Evolutionary conservation across 345 rosid species (phyloP).

Genomic region (Lenwebbia sp.): DNA sequence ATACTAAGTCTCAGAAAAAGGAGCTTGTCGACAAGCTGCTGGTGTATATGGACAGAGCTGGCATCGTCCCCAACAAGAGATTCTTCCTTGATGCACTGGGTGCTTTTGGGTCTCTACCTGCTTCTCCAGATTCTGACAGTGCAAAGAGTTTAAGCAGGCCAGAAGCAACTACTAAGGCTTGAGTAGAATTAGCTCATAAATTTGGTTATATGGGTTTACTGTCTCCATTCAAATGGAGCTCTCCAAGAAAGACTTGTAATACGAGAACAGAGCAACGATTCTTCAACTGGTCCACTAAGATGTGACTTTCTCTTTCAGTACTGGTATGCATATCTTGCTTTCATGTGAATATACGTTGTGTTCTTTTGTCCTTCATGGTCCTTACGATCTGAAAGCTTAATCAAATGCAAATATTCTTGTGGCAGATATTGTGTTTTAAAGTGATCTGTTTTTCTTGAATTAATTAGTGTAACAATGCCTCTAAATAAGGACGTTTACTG

Average conservation of each 20-base stretch:
- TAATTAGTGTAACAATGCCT: neutral
- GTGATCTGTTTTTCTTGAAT: neutral
- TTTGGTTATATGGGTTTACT: neutral
- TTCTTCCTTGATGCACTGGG: constrained; percentile 84
- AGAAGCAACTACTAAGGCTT: constrained; percentile 7
- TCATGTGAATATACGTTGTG: neutral
- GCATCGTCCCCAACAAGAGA: constrained; percentile 70
- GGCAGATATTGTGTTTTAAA: neutral
- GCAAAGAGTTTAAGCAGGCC: constrained; percentile 8
- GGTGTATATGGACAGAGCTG: constrained; percentile 65
- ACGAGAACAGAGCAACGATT: neutral
- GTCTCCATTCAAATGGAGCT: neutral
- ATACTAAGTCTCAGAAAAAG: constrained; percentile 64
- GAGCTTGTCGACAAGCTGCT: constrained; percentile 57
- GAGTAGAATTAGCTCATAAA: neutral
- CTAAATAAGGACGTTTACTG: neutral
- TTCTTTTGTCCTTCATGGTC: neutral
- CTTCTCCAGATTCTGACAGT: constrained; percentile 20
- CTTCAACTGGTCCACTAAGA: neutral
- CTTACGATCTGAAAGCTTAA: neutral
- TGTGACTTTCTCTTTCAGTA: neutral
- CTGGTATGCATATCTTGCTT: neutral
- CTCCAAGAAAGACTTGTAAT: neutral
- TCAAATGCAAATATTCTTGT: neutral
- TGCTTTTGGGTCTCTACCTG: constrained; percentile 32